Conservation (phyloP, 192 early-diverging fungal genomes). For the Coemansia sp. region DNA sequence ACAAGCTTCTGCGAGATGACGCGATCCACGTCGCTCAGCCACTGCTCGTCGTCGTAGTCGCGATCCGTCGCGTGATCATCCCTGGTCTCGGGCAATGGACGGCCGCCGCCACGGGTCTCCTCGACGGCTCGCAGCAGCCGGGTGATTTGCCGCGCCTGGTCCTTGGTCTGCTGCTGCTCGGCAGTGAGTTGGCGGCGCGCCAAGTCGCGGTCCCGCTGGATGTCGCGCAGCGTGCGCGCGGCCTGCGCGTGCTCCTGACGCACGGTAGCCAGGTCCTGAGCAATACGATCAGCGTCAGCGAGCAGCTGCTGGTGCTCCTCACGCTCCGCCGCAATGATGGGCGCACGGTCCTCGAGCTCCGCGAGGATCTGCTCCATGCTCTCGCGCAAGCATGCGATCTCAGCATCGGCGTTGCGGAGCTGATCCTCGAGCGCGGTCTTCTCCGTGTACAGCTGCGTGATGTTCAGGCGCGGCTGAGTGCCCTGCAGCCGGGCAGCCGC, state of each 20-base stretch:
- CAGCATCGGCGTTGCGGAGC: constrained; percentile 51
- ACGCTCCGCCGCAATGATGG: constrained; percentile 63
- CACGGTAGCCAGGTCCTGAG: constrained; percentile 51
- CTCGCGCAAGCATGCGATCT: constrained; percentile 57
- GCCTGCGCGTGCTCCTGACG: constrained; percentile 39
- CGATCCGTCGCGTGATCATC: constrained; percentile 10
- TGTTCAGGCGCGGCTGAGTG: constrained; percentile 54
- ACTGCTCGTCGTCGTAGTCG: constrained; percentile 24
- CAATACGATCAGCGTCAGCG: constrained; percentile 57
- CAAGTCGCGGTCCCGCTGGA: constrained; percentile 47
- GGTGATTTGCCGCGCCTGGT: constrained; percentile 60
- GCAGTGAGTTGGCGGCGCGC: constrained; percentile 48
- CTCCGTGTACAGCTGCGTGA: constrained; percentile 68
- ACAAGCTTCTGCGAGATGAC: constrained; percentile 62
- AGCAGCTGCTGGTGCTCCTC: constrained; percentile 58
- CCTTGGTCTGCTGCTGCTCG: constrained; percentile 61
- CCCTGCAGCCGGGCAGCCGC: constrained; percentile 54
- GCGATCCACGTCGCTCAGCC: constrained; percentile 53
- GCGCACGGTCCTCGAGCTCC: constrained; percentile 64
- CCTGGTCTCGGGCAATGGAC: constrained; percentile 39
- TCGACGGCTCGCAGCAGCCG: constrained; percentile 59
- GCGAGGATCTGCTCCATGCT: constrained; percentile 61
- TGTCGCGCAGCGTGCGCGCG: constrained; percentile 25
- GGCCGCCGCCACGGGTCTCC: constrained; percentile 55
- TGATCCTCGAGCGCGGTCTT: constrained; percentile 60